phyloP scores from a whole-genome alignment of 1,139 yeast species.

The Candida tunisiensis region DNA sequence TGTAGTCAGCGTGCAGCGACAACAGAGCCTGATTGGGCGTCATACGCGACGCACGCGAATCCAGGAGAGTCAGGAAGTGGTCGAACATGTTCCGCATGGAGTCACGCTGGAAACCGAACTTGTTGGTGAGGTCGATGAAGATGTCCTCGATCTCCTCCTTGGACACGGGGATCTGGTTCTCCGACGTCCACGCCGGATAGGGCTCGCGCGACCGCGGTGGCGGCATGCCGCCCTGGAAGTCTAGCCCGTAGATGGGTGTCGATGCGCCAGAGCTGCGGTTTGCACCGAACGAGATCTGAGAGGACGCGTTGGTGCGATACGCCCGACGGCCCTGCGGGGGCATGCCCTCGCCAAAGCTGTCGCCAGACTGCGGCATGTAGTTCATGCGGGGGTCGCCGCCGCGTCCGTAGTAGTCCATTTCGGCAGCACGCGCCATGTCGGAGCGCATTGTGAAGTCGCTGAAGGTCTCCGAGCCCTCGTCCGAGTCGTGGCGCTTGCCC shows the following conservation, averaged over 20 bases:
- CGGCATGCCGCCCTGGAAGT: slow-evolving; percentile 31
- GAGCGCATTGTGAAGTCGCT: slow-evolving; percentile 28
- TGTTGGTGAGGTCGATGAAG: slow-evolving; percentile 74
- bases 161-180: slow-evolving; percentile 68
- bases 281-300: slow-evolving; percentile 42
- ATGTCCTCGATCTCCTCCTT: slow-evolving; percentile 86
- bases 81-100: slow-evolving; percentile 96
- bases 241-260: slow-evolving; percentile 88
- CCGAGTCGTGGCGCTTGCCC: slow-evolving; percentile 15
- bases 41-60: slow-evolving; percentile 93
- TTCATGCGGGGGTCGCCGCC: slow-evolving; percentile 13
- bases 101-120: slow-evolving; percentile 95
- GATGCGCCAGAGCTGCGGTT: slow-evolving; percentile 90
- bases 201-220: slow-evolving; percentile 41
- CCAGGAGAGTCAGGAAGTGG: slow-evolving; percentile 83
- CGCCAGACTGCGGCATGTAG: slow-evolving; percentile 13
- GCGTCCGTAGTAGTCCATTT: slow-evolving; percentile 23
- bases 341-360: slow-evolving; percentile 3
- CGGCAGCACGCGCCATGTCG: slow-evolving; percentile 22
- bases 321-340: slow-evolving; percentile 1
- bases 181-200: slow-evolving; percentile 94
- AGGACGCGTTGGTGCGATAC: slow-evolving; percentile 13
- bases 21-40: slow-evolving; percentile 89
- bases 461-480: slow-evolving; percentile 24
- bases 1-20: slow-evolving; percentile 90